Conservation (phyloP, 202 grass and related monocot species). For the Hordeum pubiflorum region DNA sequence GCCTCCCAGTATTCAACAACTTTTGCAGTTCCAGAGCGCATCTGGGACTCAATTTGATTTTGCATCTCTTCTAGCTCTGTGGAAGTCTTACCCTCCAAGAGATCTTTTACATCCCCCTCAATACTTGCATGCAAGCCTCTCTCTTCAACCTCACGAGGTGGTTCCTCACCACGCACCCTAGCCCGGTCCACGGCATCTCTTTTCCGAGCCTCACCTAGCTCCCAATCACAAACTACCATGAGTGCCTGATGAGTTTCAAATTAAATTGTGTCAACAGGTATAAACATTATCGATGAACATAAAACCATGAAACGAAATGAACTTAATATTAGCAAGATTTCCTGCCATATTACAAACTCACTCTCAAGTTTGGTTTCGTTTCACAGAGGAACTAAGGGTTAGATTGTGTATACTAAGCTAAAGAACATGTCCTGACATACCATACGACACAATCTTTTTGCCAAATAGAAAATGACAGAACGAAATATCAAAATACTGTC, state of each 20-base stretch:
- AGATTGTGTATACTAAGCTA: slow-evolving; percentile 10
- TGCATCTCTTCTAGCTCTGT: slow-evolving; percentile 79
- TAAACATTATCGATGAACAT: slow-evolving; percentile 15
- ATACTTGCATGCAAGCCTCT: slow-evolving; percentile 93
- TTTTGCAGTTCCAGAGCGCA: slow-evolving; percentile 91
- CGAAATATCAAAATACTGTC: background rate
- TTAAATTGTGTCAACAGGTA: background rate
- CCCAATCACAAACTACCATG: slow-evolving; percentile 89
- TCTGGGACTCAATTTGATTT: slow-evolving; percentile 84
- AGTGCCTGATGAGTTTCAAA: slow-evolving; percentile 58
- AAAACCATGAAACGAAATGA: background rate
- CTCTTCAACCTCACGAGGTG: slow-evolving; percentile 80
- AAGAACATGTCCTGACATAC: slow-evolving; percentile 12
- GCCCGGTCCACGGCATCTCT: slow-evolving; percentile 86
- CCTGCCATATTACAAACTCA: background rate
- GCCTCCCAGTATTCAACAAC: slow-evolving; percentile 99
- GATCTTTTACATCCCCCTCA: slow-evolving; percentile 79
- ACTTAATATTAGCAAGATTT: background rate
- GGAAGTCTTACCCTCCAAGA: slow-evolving; percentile 73
- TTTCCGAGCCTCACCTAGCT: slow-evolving; percentile 74
- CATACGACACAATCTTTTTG: background rate
- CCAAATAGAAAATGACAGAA: background rate
- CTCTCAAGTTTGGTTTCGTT: background rate
- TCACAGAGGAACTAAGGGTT: background rate
- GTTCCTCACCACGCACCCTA: slow-evolving; percentile 95